Base-by-base conservation (phyloP, 495 filamentous ascomycete genomes). In the Bacidia gigantensis region DNA sequence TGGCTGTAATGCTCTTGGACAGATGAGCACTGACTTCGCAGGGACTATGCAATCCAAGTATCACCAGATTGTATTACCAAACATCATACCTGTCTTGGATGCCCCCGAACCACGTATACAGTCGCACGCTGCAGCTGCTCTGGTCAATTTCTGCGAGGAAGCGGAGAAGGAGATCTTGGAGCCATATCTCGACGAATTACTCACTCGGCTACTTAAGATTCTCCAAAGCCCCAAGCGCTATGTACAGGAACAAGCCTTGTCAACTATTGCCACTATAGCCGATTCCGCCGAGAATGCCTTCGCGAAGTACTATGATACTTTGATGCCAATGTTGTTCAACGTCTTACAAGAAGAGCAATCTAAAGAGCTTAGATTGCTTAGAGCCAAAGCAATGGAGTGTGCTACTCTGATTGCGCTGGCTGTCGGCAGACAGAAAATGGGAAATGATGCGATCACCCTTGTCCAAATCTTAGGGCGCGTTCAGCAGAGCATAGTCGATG, bases 21-120 rank as follows among this genome's bases (percentile, higher is more conserved):
- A 99, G 65, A 99, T 99, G 93, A 97, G 93, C 67, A 99, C 93
- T 10, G 93, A 99, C 66, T 99, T 99, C 64, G 92, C 93, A 26
- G 90, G 89, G 1, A 95, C 86, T 11, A 97, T 99, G 93, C 93
- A 99, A 65, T 83, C 89, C 59, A 90, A 95, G 60, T 94, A 90
- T 66, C 89, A 93, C 60, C 75, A 82, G 43, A 71, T 81, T 38
- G 87, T 96, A 1, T 72, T 99, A 44, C 83, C 79, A 50, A 86
- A 86, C 56, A 94, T 99, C 44, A 88, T 97, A 51, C 89, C 89
- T 3, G 93, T 97, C 0, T 77, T 99, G 12, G 76, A 88, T 58
- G 89, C 88, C 1, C 75, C 85, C 2, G 90, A 97, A 66, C 87
- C 89, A 22, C 82, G 93, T 47, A 93, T 99, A 45, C 92, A 97